Percentiles rank a stretch among this genome's conserved stretches.
phyloP scores from a whole-genome alignment of 108 stramenopile genomes.

The Fragilaria radians region DNA sequence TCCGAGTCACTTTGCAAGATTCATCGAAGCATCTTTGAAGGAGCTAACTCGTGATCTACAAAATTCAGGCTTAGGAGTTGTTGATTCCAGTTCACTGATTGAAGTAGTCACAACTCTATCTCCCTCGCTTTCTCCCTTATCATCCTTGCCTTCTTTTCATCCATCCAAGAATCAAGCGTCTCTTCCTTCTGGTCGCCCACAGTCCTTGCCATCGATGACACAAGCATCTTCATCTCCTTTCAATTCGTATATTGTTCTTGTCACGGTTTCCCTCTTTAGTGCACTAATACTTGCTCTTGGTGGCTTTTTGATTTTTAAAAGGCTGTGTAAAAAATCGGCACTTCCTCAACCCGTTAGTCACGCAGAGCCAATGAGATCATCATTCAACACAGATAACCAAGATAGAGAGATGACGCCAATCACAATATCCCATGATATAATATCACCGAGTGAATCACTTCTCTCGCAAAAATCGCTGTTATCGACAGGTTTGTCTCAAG shows the following conservation, averaged over 20 bases:
- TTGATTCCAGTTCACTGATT: constrained; percentile 14
- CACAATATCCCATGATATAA: constrained; percentile 21
- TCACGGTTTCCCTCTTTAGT: background rate
- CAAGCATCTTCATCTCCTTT: background rate
- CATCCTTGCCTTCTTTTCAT: constrained; percentile 17
- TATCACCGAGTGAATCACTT: constrained; percentile 47
- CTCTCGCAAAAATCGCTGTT: constrained; percentile 42
- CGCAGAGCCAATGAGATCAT: too few relatives aligned
- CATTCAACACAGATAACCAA: too few relatives aligned
- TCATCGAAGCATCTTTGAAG: constrained; percentile 35
- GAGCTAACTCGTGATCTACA: constrained; percentile 34
- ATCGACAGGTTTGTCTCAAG: constrained; percentile 39
- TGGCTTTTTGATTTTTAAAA: too few relatives aligned
- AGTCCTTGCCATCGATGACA: background rate
- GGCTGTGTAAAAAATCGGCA: too few relatives aligned
- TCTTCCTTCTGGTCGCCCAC: constrained; percentile 17
- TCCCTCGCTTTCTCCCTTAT: constrained; percentile 29
- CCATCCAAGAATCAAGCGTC: constrained; percentile 3
- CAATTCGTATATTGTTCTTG: background rate
- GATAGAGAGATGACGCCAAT: too few relatives aligned
- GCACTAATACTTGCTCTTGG: background rate
- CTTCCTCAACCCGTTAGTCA: too few relatives aligned
- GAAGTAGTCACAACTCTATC: constrained; percentile 10
- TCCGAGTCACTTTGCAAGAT: constrained; percentile 32
- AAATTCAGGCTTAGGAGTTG: constrained; percentile 29